Evolutionary conservation across 2,329 filamentous ascomycete species (phyloP), one percentile per base, ranked within the genome.

Genomic region (Clathrospora elynae): DNA sequence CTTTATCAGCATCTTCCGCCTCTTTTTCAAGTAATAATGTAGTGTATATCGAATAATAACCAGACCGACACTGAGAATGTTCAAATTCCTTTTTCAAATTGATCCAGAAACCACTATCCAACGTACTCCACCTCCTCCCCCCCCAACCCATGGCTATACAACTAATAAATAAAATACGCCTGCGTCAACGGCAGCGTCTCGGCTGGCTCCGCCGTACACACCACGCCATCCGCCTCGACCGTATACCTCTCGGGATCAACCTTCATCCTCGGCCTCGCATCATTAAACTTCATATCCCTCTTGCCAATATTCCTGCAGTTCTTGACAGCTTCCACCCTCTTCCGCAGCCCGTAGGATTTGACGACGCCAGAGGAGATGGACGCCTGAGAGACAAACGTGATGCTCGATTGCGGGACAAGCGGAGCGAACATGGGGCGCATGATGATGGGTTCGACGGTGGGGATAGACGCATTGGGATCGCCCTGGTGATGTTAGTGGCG

Each of bases 161-260:
- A n/a, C 22, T 32, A 93, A 67, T 87, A 95, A 36, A 91, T 82
- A 69, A 84, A 95, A 64, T 81, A 91, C 10, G 72, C 76, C 75
- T 95, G 90, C 46, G 86, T 84, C 65, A 96, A 75, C 5, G 90
- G 90, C 70, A 96, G 68, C 36, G 65, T 77, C 17, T 77, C 76
- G 14, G 87, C 82, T 3, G 90, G 88, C 70, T 86, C 88, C 0
- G 89, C 89, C 28, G 75, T 79, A 64, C 87, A 91, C 23, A 84
- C 74, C 68, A 81, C 71, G 0, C 88, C 90, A 71, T 96, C 90
- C 2, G 91, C 91, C 73, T 92, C 85, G 17, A 96, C 91, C 11
- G 77, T 76, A 74, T 96, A 97, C 62, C 81, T 85, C 78, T 97
- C 92, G 4, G 92, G 88, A 69, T 97, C 91, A 47, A 97, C 91